Conservation (phyloP, 2,329 filamentous ascomycete species). For the Hypoxylon rubiginosum region DNA sequence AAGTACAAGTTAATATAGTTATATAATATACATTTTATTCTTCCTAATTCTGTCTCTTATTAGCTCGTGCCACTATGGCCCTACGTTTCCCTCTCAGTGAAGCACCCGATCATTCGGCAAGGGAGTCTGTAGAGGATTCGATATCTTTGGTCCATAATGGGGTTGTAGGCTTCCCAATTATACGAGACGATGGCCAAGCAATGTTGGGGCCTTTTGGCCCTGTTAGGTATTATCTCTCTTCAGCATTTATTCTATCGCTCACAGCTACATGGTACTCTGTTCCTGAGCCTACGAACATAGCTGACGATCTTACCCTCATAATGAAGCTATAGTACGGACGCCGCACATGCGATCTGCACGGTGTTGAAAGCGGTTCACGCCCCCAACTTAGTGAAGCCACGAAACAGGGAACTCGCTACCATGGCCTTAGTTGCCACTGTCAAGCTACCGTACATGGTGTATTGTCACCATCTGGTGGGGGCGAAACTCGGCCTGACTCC, state of each 20-base stretch:
- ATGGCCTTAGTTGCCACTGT: slow-evolving; percentile 18
- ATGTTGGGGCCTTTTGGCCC: background rate
- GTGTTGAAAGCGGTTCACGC: background rate
- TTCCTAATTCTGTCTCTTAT: background rate
- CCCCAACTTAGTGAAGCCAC: slow-evolving; percentile 14
- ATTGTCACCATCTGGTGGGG: slow-evolving; percentile 18
- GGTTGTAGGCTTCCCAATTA: background rate
- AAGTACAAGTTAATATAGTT: background rate
- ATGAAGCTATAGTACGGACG: background rate
- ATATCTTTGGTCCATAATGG: slow-evolving; percentile 1
- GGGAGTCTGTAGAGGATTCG: background rate
- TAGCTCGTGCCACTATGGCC: background rate
- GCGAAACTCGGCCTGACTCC: slow-evolving; percentile 15
- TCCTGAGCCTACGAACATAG: background rate
- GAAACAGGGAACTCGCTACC: slow-evolving; percentile 28
- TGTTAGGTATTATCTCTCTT: background rate
- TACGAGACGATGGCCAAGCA: background rate
- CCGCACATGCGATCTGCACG: background rate
- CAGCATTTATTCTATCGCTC: background rate
- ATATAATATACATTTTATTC: background rate
- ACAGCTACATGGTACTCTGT: background rate
- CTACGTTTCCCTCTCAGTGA: slow-evolving; percentile 1
- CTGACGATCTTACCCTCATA: background rate
- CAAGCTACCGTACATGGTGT: slow-evolving; percentile 24
- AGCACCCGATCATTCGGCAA: background rate